Conservation (phyloP, 179 eudicot genomes). For the Corrigiola litoralis region DNA sequence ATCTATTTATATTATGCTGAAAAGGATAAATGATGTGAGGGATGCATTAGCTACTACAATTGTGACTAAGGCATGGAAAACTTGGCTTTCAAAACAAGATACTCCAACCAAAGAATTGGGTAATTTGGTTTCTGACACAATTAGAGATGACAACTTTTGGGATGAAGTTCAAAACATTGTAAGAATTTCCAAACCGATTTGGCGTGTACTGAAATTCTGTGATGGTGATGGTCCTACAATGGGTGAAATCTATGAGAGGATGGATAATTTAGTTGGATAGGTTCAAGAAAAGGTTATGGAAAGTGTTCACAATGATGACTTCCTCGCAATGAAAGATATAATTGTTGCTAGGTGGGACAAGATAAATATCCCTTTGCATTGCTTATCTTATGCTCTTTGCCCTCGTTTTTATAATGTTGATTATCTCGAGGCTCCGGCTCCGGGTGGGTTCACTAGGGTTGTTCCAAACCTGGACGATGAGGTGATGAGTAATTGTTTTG, state of each 20-base stretch:
- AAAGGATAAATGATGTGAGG: background rate
- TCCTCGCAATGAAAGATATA: background rate
- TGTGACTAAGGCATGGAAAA: background rate
- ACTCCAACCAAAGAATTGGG: background rate
- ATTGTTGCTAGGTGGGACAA: conserved; percentile 3
- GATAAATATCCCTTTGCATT: conserved; percentile 11
- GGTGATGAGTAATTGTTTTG: conserved; percentile 2
- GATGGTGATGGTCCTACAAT: conserved; percentile 27
- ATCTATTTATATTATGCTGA: conserved; percentile 4
- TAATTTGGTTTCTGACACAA: background rate
- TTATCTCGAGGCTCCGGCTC: background rate
- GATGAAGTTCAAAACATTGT: conserved; percentile 5
- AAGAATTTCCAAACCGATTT: conserved; percentile 15
- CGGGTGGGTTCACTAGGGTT: conserved; percentile 7
- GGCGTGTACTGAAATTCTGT: background rate
- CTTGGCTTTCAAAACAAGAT: background rate
- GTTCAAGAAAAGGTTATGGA: conserved; percentile 9
- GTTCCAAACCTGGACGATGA: conserved; percentile 23
- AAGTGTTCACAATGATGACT: background rate
- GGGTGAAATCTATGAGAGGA: conserved; percentile 25
- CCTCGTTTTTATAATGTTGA: conserved; percentile 7
- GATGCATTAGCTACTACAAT: background rate
- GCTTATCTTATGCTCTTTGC: conserved; percentile 3
- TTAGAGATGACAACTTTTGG: conserved; percentile 4
- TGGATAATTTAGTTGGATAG: conserved; percentile 27